Evolutionary conservation across 2,329 filamentous ascomycete genomes (phyloP).

Genomic region (Plectosphaerella plurivora): DNA sequence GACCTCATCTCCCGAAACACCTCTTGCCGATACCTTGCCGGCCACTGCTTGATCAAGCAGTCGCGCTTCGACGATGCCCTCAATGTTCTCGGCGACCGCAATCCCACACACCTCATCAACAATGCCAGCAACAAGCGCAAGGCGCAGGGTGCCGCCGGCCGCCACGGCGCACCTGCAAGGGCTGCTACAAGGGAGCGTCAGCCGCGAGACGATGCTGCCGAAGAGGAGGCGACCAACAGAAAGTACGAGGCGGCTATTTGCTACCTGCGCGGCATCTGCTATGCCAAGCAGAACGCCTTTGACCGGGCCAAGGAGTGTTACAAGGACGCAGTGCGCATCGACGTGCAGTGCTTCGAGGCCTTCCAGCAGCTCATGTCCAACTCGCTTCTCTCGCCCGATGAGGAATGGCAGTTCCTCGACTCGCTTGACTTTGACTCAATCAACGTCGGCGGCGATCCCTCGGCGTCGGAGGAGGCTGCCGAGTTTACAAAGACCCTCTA

Average conservation of each 20-base stretch:
- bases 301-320: slow-evolving; percentile 97
- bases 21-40: slow-evolving; percentile 87
- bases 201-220: slow-evolving; percentile 29
- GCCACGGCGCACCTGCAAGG: slow-evolving; percentile 23
- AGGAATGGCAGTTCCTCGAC: slow-evolving; percentile 86
- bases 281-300: slow-evolving; percentile 94
- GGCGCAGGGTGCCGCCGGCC: slow-evolving; percentile 58
- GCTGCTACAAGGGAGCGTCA: slow-evolving; percentile 25
- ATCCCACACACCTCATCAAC: slow-evolving; percentile 81
- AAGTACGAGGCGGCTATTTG: slow-evolving; percentile 97
- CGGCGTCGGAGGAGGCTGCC: slow-evolving; percentile 76
- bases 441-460: slow-evolving; percentile 57
- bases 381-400: slow-evolving; percentile 80
- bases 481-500: slow-evolving; percentile 96
- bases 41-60: slow-evolving; percentile 92
- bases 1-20: slow-evolving; percentile 78
- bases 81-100: slow-evolving; percentile 80
- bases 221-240: slow-evolving; percentile 69
- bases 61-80: slow-evolving; percentile 86
- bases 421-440: slow-evolving; percentile 88
- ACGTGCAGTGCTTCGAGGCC: slow-evolving; percentile 96
- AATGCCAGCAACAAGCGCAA: slow-evolving; percentile 63
- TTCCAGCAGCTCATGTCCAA: slow-evolving; percentile 99
- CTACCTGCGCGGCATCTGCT: slow-evolving; percentile 88
- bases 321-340: slow-evolving; percentile 93